Evolutionary conservation across 345 rosid genomes (phyloP), one percentile per base, ranked within the genome.

Genomic region (Eutrema yunnanense): DNA sequence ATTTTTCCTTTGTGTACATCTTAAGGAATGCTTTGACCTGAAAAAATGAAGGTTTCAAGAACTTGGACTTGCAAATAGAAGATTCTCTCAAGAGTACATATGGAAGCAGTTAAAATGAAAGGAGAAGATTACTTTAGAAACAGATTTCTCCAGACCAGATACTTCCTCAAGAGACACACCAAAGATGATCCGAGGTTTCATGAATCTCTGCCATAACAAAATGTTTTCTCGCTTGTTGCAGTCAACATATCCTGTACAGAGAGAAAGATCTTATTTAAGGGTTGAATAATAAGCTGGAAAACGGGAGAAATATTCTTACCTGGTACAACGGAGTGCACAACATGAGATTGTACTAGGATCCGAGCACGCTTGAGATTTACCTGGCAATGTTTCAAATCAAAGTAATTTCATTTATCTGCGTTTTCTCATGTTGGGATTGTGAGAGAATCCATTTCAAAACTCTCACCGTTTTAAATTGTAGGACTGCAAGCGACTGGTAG

Each of bases 341-440:
- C 84, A 77, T 91, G 95, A 57, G 98, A 86, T 57, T 88, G 81
- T 55, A 84, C 90, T 67, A 94, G 81, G 43, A 88, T 74, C 58
- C 95, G 95, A 67, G 95, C 97, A 77, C 98, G 97, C 89, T 94
- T 94, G 67, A 91, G 84, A 85, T 94, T 94, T 78, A 94, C 82
- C 98, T 94, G 84, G 4, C 60, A 65, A 40, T 79, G 36, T 58
- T 43, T 62, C 27, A 42, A 63, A 65, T 46, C 73, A 38, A 40
- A 48, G 22, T 46, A 36, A 0, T 22, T 32, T 51, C 16, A 10
- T 12, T 65, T 27, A 48, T 32, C 37, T 30, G 63, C 6, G 50
- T 16, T 29, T 54, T 57, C 6, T 59, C 41, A 32, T 7, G 22
- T 65, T 59, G 33, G 22, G 67, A 22, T 54, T 66, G 68, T 61